Base-by-base conservation (phyloP, 2,329 filamentous ascomycete species). In the Talaromyces verruculosus region DNA sequence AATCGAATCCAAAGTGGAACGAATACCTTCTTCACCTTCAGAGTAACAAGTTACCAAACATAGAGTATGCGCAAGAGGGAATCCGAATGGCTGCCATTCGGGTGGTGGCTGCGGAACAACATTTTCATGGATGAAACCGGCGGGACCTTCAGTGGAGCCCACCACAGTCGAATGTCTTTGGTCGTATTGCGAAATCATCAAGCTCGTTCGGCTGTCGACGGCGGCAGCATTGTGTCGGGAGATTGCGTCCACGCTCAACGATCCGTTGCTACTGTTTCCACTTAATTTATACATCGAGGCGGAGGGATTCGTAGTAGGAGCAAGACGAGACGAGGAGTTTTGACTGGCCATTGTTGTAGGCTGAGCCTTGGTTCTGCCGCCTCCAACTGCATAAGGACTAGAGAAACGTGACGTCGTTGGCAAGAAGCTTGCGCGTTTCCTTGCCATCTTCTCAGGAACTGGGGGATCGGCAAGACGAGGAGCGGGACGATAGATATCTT, bases 301-400 rank as follows among this genome's bases (percentile, higher is more conserved):
- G 19, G 49, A 49, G 17, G 61, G 41, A 65, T 84, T 87, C 11
- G 90, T 73, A 43, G 71, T 71, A 41, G 88, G 87, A 28, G 93
- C 82, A 39, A 96, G 83, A 65, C 90, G 87, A 64, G 91, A 88
- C 1, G 88, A 88, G 0, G 91, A 89, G 69, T 87, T 88, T 76
- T 98, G 95, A 73, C 91, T 97, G 2, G 92, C 91, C 95, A 99
- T 99, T 0, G 95, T 99, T 0, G 93, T 97, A 7, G 92, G 93
- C 25, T 80, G 77, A 7, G 82, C 80, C 70, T 82, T 78, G 81
- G 85, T 73, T 39, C 61, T 45, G 77, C 77, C 75, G 67, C 87
- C 86, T 63, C 96, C 92, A 60, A 89, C 85, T 30, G 90, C 91
- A 75, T 96, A 96, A 0, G 94, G 91, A 69, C 93, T 91, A 2